These are phyloP conservation scores for Mallotus nudiflorus DNA, from an alignment of 345 rosid genomes.

Conservation along the genomic window DNA sequence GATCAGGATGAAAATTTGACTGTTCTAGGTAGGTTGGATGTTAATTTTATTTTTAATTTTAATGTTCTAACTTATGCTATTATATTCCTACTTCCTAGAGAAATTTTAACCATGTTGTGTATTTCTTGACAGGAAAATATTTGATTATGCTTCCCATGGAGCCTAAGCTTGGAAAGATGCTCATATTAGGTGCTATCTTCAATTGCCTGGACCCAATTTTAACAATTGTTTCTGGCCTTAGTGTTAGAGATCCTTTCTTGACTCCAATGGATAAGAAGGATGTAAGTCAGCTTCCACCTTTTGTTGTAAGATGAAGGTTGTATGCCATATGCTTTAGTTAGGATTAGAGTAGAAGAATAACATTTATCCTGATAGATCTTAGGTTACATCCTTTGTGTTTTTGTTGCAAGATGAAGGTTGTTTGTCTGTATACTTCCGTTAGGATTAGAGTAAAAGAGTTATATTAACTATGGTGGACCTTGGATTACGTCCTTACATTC, in stretches of 20 bases:
- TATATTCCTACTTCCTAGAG: not conserved
- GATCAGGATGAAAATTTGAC: constrained; percentile 81
- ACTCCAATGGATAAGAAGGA: constrained; percentile 88
- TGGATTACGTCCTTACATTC: not conserved
- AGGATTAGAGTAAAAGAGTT: not conserved
- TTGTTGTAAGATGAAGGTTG: constrained; percentile 10
- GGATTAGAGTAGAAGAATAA: not conserved
- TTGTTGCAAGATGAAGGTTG: no score
- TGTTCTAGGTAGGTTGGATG: constrained; percentile 50
- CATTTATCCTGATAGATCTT: not conserved
- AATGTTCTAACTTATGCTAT: not conserved
- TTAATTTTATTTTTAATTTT: not conserved
- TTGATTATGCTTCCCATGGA: constrained; percentile 88
- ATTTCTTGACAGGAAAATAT: constrained; percentile 62
- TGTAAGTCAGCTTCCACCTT: constrained; percentile 55
- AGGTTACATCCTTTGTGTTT: no score
- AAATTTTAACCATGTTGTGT: not conserved
- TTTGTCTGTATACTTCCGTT: not conserved
- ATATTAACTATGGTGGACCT: not conserved
- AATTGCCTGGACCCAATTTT: constrained; percentile 84
- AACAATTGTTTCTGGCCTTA: constrained; percentile 86
- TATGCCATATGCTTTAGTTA: not conserved
- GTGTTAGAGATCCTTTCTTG: constrained; percentile 93
- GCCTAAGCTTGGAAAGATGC: constrained; percentile 98
- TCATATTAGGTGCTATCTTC: constrained; percentile 75